Conservation (phyloP, 371 early-diverging fungal genomes). For the Syncephalastrum sp. region DNA sequence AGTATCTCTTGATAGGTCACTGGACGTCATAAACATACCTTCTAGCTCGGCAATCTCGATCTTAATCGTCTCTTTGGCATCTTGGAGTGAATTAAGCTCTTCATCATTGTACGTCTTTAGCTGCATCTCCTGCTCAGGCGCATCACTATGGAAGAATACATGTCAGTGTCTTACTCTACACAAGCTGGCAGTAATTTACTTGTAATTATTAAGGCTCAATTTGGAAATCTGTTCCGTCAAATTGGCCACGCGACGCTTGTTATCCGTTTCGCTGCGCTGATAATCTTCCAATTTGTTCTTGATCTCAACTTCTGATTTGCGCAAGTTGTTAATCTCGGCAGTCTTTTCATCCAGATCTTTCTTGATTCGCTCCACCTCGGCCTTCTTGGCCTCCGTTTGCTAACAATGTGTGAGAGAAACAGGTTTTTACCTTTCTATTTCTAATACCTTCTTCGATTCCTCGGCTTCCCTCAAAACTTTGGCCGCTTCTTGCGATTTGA, state of each 20-base stretch:
- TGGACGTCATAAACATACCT: constrained; percentile 16
- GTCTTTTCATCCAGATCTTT: constrained; percentile 65
- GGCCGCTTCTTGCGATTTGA: constrained; percentile 42
- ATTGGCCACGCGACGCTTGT: constrained; percentile 50
- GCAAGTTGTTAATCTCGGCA: constrained; percentile 64
- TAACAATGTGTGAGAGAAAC: constrained; percentile 10
- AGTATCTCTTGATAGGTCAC: neutral
- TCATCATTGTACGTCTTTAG: constrained; percentile 50
- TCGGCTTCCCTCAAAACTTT: constrained; percentile 53
- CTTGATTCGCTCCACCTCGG: constrained; percentile 64
- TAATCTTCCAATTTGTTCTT: constrained; percentile 63
- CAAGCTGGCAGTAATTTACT: constrained; percentile 31
- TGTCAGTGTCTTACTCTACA: no score
- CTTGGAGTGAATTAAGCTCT: constrained; percentile 42
- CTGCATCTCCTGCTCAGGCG: constrained; percentile 56
- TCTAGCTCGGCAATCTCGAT: constrained; percentile 52
- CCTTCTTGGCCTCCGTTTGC: constrained; percentile 72
- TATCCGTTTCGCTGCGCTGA: constrained; percentile 46
- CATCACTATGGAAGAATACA: constrained; percentile 20
- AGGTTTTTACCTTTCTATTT: neutral
- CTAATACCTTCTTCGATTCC: constrained; percentile 18
- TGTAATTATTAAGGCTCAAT: constrained; percentile 62
- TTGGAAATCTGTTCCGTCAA: constrained; percentile 53
- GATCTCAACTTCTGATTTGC: constrained; percentile 64
- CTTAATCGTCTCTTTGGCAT: constrained; percentile 32